Evolutionary conservation across 148 eudicot species (phyloP).

Genomic region (Persicaria tinctoria): DNA sequence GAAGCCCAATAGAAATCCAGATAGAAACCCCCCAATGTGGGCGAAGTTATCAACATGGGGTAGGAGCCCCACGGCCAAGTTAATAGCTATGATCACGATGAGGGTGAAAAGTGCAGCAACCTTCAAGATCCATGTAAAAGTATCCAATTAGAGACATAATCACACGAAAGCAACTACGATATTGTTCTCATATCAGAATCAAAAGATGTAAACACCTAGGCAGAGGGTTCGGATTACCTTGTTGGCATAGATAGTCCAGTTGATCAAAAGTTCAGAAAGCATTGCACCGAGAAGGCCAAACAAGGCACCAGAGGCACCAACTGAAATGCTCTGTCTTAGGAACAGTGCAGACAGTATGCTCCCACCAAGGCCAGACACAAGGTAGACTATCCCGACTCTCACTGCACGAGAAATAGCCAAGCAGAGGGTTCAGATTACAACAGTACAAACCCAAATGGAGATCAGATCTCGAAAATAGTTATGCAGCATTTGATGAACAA

Average conservation of each 20-base stretch:
- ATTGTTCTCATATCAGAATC: too few species aligned
- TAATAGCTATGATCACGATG: constrained; percentile 54
- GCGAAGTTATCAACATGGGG: constrained; percentile 93
- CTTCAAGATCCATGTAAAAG: constrained; percentile 26
- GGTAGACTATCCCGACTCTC: constrained; percentile 64
- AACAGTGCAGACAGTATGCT: constrained; percentile 72
- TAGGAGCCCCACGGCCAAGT: constrained; percentile 76
- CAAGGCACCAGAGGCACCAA: constrained; percentile 93
- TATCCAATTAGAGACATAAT: neutral
- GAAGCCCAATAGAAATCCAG: constrained; percentile 80
- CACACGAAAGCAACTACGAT: neutral
- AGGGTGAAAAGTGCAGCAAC: constrained; percentile 74
- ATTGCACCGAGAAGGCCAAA: constrained; percentile 95
- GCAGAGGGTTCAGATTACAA: neutral
- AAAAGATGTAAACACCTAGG: neutral
- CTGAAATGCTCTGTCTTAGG: constrained; percentile 55
- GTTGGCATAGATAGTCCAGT: constrained; percentile 85
- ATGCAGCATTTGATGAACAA: neutral
- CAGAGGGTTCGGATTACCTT: constrained; percentile 35
- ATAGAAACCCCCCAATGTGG: constrained; percentile 74
- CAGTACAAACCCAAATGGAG: neutral
- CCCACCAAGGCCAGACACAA: constrained; percentile 75
- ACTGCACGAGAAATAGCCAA: constrained; percentile 32
- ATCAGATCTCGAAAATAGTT: neutral
- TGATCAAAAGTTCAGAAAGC: constrained; percentile 75